phyloP scores from a whole-genome alignment of 768 basidiomycete genomes.

The Paxillus rubicundulus region DNA sequence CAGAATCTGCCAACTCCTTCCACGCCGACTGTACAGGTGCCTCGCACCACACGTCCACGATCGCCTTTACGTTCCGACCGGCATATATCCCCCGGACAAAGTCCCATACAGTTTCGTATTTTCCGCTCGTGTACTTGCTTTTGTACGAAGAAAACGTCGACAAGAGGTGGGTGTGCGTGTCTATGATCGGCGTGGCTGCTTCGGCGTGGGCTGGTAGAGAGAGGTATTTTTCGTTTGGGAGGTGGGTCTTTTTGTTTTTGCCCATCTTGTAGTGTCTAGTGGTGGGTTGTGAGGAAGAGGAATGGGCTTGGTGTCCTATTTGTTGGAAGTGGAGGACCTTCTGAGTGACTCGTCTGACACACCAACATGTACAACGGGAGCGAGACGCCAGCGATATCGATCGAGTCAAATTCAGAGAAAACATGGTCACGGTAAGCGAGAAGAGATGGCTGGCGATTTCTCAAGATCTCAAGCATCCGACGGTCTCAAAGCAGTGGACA shows the following conservation, averaged over 20 bases:
- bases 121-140: slow-evolving; percentile 56
- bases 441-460: too few species aligned
- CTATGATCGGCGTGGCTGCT: slow-evolving; percentile 49
- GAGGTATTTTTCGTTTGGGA: slow-evolving; percentile 35
- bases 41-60: slow-evolving; percentile 91
- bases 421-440: neutral
- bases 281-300: slow-evolving; percentile 38
- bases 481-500: too few species aligned
- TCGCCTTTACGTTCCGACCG: slow-evolving; percentile 54
- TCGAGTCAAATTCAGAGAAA: neutral
- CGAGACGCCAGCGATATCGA: neutral
- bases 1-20: slow-evolving; percentile 74
- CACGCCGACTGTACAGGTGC: slow-evolving; percentile 61
- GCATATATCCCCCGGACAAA: slow-evolving; percentile 64
- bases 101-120: slow-evolving; percentile 56
- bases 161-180: slow-evolving; percentile 85
- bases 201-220: slow-evolving; percentile 28
- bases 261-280: slow-evolving; percentile 27
- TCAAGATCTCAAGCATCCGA: too few species aligned
- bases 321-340: slow-evolving; percentile 35
- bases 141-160: slow-evolving; percentile 68
- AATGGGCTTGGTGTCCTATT: slow-evolving; percentile 38
- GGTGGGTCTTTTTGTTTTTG: slow-evolving; percentile 34
- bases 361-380: slow-evolving; percentile 4
- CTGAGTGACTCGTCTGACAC: slow-evolving; percentile 1